Percentiles rank a stretch among this genome's conserved stretches.
Conservation (phyloP, 2,329 filamentous ascomycete genomes). For the Aspergillus fijiensis region DNA sequence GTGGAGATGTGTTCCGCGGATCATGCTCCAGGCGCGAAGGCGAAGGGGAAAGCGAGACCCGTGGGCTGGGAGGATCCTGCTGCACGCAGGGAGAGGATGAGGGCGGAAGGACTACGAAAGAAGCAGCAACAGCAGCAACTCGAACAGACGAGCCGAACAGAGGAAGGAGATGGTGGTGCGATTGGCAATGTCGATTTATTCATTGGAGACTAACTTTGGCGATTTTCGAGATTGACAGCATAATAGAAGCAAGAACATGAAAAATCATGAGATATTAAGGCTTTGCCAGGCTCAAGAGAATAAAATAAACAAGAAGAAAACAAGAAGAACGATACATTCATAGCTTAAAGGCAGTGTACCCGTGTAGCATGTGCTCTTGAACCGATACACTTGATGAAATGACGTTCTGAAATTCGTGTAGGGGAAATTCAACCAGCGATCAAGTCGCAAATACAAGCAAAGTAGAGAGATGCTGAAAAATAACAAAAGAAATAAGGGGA, state of each 20-base stretch:
- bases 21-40: constrained; percentile 8
- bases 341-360: not conserved
- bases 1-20: constrained; percentile 23
- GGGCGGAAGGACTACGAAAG: constrained; percentile 41
- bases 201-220: not conserved
- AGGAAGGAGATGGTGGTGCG: not conserved
- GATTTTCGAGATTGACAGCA: not conserved
- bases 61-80: constrained; percentile 41
- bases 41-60: constrained; percentile 23
- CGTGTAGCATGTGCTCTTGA: not conserved
- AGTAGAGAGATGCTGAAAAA: not conserved
- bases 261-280: not conserved
- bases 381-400: not conserved
- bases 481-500: not conserved
- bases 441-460: not conserved
- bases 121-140: constrained; percentile 33
- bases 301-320: not conserved
- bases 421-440: not conserved
- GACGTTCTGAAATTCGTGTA: not conserved
- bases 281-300: not conserved
- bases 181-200: not conserved
- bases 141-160: constrained; percentile 16
- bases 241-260: not conserved
- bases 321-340: not conserved
- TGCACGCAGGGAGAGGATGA: constrained; percentile 40